Conservation (phyloP, 2,329 filamentous ascomycete genomes). For the Epichloe amarillans region DNA sequence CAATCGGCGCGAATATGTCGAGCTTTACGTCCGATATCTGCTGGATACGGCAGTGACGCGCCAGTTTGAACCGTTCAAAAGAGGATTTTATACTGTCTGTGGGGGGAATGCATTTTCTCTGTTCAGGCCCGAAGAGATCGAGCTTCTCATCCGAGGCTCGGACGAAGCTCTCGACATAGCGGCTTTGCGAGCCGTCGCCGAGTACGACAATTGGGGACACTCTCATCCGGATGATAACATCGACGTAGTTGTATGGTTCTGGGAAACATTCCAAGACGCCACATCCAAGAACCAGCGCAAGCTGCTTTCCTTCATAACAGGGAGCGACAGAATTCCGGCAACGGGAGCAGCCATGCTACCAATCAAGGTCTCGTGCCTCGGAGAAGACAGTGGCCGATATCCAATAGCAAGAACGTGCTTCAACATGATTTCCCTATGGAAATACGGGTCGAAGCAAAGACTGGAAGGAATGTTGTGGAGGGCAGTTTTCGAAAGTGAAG, state of each 20-base stretch:
- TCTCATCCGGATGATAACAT: conserved; percentile 44
- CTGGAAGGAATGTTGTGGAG: conserved; percentile 66
- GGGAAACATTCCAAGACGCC: conserved; percentile 62
- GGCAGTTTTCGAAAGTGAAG: conserved; percentile 80
- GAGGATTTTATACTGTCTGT: conserved; percentile 86
- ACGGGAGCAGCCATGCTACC: conserved; percentile 70
- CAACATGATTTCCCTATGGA: conserved; percentile 67
- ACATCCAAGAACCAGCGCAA: conserved; percentile 57
- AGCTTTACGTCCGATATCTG: conserved; percentile 67
- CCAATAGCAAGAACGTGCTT: conserved; percentile 87
- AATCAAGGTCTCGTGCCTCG: conserved; percentile 64
- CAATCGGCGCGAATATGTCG: conserved; percentile 77
- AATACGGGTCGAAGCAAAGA: conserved; percentile 52
- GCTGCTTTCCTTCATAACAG: conserved; percentile 76
- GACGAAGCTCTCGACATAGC: conserved; percentile 71
- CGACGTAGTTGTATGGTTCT: conserved; percentile 72
- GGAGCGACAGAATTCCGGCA: conserved; percentile 79
- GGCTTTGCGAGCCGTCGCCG: conserved; percentile 61
- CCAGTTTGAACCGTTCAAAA: conserved; percentile 88
- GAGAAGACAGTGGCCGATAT: conserved; percentile 60
- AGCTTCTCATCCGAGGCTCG: conserved; percentile 72
- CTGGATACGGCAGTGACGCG: conserved; percentile 65
- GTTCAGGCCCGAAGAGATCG: conserved; percentile 84
- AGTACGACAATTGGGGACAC: conserved; percentile 67
- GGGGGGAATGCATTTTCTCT: conserved; percentile 81